Percentiles rank a stretch among this genome's conserved stretches.
Evolutionary conservation across 2,329 filamentous ascomycete genomes (phyloP).

Genomic region (Trichoderma koningiopsis): DNA sequence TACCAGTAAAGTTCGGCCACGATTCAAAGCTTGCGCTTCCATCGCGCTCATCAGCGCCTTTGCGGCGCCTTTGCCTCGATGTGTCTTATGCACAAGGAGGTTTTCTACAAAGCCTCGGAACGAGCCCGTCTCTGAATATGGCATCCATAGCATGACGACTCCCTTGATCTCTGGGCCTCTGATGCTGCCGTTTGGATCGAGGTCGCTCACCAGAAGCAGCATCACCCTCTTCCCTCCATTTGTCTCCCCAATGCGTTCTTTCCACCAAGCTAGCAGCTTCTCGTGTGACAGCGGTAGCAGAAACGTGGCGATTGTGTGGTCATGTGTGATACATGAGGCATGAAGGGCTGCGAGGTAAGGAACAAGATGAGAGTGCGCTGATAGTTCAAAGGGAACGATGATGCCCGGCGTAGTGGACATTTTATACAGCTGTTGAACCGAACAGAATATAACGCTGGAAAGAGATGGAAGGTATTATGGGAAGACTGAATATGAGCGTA

Average conservation of each 20-base stretch:
- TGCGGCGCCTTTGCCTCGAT: conserved; percentile 55
- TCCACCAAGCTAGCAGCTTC: conserved; percentile 61
- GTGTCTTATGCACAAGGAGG: conserved; percentile 56
- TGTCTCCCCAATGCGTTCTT: conserved; percentile 52
- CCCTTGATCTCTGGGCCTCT: conserved; percentile 54
- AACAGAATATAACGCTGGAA: background rate
- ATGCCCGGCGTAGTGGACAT: conserved; percentile 40
- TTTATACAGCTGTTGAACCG: background rate
- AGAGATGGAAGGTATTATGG: background rate
- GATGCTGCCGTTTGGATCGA: conserved; percentile 38
- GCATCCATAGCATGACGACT: conserved; percentile 56
- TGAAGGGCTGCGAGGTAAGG: conserved; percentile 61
- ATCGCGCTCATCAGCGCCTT: conserved; percentile 54
- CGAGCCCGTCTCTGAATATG: conserved; percentile 56
- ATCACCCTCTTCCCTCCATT: conserved; percentile 51
- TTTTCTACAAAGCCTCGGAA: conserved; percentile 60
- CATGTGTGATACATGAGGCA: conserved; percentile 59
- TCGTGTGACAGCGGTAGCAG: conserved; percentile 59
- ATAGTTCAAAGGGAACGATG: conserved; percentile 48
- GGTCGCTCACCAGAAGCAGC: conserved; percentile 51
- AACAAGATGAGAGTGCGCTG: conserved; percentile 53
- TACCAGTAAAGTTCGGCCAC: conserved; percentile 57
- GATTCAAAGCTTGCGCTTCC: conserved; percentile 54
- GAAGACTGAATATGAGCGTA: background rate
- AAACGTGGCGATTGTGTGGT: conserved; percentile 60